phyloP scores from a whole-genome alignment of 1,139 yeast genomes.

The Taphrina deformans region DNA sequence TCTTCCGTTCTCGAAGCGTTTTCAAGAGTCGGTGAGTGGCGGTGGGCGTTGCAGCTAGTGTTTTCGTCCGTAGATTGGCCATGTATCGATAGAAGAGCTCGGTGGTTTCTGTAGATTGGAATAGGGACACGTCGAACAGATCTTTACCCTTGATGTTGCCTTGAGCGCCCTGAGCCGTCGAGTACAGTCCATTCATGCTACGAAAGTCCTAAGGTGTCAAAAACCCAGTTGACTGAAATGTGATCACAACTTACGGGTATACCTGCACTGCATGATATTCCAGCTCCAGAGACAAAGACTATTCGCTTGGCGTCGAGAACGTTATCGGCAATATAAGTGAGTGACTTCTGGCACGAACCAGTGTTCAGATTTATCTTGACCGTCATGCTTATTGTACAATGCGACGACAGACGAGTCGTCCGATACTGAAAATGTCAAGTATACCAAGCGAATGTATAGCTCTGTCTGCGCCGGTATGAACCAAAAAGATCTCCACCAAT shows the following conservation, averaged over 20 bases:
- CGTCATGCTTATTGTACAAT: conserved; percentile 9
- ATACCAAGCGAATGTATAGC: too few species aligned
- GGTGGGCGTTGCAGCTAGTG: conserved; percentile 71
- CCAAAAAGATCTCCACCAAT: background rate
- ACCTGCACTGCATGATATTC: conserved; percentile 94
- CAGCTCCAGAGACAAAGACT: conserved; percentile 67
- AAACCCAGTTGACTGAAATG: too few species aligned
- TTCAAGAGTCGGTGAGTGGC: conserved; percentile 78
- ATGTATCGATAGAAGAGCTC: conserved; percentile 75
- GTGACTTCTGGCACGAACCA: conserved; percentile 5
- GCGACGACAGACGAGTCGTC: too few species aligned
- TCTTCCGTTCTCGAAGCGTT: conserved; percentile 61
- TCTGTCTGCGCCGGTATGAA: too few species aligned
- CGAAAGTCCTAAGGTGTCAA: conserved; percentile 60
- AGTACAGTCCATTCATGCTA: conserved; percentile 78
- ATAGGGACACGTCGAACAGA: conserved; percentile 79
- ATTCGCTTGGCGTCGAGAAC: conserved; percentile 47
- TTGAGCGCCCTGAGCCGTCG: conserved; percentile 52
- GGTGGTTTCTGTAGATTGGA: conserved; percentile 64
- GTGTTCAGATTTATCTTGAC: background rate
- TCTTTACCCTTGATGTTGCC: conserved; percentile 79
- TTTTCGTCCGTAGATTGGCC: conserved; percentile 67
- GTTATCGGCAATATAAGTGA: conserved; percentile 25
- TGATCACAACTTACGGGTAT: conserved; percentile 58
- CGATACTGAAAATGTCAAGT: too few species aligned